Conservation (phyloP, 2,329 filamentous ascomycete species). For the Coniochaeta sp. region DNA sequence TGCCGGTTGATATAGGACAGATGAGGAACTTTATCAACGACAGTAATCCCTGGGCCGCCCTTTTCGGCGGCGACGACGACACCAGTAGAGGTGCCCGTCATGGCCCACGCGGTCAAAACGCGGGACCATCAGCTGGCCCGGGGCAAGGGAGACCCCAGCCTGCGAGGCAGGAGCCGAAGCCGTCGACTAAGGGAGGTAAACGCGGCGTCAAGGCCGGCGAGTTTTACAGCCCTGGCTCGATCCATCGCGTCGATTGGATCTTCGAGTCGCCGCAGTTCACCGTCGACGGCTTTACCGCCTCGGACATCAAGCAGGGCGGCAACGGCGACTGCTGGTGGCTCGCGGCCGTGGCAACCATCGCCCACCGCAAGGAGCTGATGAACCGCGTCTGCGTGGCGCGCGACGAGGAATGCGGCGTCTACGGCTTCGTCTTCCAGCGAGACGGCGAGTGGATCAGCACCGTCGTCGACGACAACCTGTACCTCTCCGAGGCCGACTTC, state of each 20-base stretch:
- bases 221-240: slow-evolving; percentile 30
- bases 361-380: slow-evolving; percentile 64
- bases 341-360: slow-evolving; percentile 69
- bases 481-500: slow-evolving; percentile 48
- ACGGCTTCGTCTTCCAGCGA: slow-evolving; percentile 78
- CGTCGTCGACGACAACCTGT: slow-evolving; percentile 50
- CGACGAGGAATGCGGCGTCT: slow-evolving; percentile 68
- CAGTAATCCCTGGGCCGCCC: slow-evolving; percentile 1
- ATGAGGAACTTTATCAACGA: background rate
- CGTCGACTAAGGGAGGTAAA: background rate
- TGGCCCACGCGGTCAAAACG: background rate
- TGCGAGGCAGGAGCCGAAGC: background rate
- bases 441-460: slow-evolving; percentile 66
- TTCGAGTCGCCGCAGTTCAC: slow-evolving; percentile 73
- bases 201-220: slow-evolving; percentile 8
- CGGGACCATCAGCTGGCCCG: background rate
- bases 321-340: slow-evolving; percentile 85
- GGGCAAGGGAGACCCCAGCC: background rate
- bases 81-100: background rate
- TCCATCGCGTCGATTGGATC: slow-evolving; percentile 66
- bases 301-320: slow-evolving; percentile 70
- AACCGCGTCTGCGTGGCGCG: slow-evolving; percentile 66
- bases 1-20: background rate
- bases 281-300: slow-evolving; percentile 66
- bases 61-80: background rate